Percentiles rank a stretch among this genome's conserved stretches.
Evolutionary conservation across 1,284 basidiomycete species (phyloP).

Genomic region (Sporisorium iseilematis-ciliati): DNA sequence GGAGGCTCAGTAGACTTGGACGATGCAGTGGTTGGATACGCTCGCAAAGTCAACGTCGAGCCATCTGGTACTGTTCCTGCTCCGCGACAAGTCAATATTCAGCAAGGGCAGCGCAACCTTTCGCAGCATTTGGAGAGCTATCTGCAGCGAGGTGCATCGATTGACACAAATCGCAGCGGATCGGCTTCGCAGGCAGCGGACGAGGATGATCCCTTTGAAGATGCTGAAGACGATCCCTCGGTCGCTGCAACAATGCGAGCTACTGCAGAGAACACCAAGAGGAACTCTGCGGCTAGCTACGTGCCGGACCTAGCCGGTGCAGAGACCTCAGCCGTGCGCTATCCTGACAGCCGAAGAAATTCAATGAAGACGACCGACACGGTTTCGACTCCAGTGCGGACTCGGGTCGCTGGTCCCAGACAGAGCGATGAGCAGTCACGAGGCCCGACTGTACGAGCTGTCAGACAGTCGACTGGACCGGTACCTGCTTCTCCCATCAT

Average conservation of each 20-base stretch:
- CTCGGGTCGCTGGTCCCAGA: background rate
- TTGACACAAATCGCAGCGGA: constrained; percentile 21
- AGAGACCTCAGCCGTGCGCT: constrained; percentile 34
- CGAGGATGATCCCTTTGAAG: constrained; percentile 53
- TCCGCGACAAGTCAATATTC: constrained; percentile 41
- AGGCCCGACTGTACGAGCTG: constrained; percentile 25
- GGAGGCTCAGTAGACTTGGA: constrained; percentile 32
- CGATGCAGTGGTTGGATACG: constrained; percentile 45
- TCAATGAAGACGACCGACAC: constrained; percentile 13
- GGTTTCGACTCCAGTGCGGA: constrained; percentile 4
- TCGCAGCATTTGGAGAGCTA: constrained; percentile 50
- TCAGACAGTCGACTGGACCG: constrained; percentile 24
- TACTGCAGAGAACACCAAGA: constrained; percentile 40
- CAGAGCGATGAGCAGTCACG: constrained; percentile 21
- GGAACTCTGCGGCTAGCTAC: constrained; percentile 44
- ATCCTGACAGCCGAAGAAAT: constrained; percentile 22
- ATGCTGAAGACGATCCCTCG: constrained; percentile 51
- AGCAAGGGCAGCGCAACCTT: constrained; percentile 42
- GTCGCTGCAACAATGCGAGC: constrained; percentile 18
- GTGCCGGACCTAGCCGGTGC: constrained; percentile 40
- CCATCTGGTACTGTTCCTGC: constrained; percentile 31
- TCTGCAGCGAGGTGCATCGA: constrained; percentile 30
- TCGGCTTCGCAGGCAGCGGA: constrained; percentile 3
- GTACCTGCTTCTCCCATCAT: constrained; percentile 24
- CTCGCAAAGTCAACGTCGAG: constrained; percentile 47